Conservation (phyloP, 208 protist genomes). For the Borovskyia barvae region DNA sequence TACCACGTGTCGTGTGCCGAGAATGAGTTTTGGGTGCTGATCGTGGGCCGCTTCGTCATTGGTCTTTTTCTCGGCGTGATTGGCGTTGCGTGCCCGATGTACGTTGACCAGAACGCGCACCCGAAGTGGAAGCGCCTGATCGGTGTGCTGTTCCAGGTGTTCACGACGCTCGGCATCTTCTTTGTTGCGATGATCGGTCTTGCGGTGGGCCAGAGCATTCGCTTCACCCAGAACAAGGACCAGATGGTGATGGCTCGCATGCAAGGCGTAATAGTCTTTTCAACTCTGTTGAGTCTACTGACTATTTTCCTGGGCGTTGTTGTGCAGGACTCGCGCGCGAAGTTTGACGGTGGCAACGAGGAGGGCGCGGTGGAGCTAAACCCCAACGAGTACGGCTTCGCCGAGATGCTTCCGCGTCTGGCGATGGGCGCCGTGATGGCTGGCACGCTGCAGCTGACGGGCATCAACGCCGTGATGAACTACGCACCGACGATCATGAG, state of each 20-base stretch:
- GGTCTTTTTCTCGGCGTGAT: constrained; percentile 71
- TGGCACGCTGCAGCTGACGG: constrained; percentile 77
- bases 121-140: constrained; percentile 52
- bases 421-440: constrained; percentile 51
- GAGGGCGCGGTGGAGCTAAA: constrained; percentile 10
- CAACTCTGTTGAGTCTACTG: constrained; percentile 54
- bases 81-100: constrained; percentile 69
- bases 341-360: constrained; percentile 17
- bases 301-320: constrained; percentile 36
- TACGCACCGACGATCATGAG: constrained; percentile 82
- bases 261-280: constrained; percentile 65
- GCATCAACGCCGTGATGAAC: constrained; percentile 88
- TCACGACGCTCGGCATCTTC: constrained; percentile 83
- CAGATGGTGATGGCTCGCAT: constrained; percentile 52
- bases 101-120: constrained; percentile 65
- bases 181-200: constrained; percentile 68
- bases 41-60: constrained; percentile 67
- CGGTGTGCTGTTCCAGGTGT: constrained; percentile 81
- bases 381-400: constrained; percentile 48
- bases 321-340: constrained; percentile 2
- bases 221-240: constrained; percentile 27
- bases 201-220: constrained; percentile 44
- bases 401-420: constrained; percentile 45
- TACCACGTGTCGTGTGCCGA: constrained; percentile 50
- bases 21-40: constrained; percentile 71